These are phyloP conservation scores for Rutstroemia sp. DNA, from an alignment of 2,329 filamentous ascomycete genomes.

Conservation along the genomic window DNA sequence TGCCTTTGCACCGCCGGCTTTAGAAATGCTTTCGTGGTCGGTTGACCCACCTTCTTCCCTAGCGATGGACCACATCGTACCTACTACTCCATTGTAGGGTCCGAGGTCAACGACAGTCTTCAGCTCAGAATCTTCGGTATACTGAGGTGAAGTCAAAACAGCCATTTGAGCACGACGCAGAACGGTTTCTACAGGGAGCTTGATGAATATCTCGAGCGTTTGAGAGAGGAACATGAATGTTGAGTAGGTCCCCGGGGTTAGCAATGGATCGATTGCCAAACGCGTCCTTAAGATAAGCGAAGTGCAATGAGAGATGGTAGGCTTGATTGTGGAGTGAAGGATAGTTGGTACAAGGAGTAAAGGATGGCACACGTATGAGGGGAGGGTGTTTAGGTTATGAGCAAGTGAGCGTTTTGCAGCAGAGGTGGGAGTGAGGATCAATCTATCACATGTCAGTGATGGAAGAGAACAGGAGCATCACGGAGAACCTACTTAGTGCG, in stretches of 20 bases:
- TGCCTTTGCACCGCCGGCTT: background rate
- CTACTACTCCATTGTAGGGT: constrained; percentile 76
- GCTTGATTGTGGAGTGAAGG: constrained; percentile 77
- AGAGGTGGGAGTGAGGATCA: constrained; percentile 78
- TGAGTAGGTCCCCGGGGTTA: constrained; percentile 75
- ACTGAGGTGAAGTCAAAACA: constrained; percentile 41
- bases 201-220: constrained; percentile 72
- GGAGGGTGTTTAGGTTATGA: constrained; percentile 63
- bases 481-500: constrained; percentile 53
- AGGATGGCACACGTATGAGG: constrained; percentile 66
- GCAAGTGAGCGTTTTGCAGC: constrained; percentile 72
- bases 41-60: constrained; percentile 70
- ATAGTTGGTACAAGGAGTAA: constrained; percentile 75
- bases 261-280: constrained; percentile 72
- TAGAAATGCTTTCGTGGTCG: background rate
- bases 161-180: constrained; percentile 80
- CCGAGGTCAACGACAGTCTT: constrained; percentile 72
- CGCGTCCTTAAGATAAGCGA: constrained; percentile 82
- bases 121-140: constrained; percentile 21
- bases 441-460: constrained; percentile 39
- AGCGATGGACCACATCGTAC: constrained; percentile 83
- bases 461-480: background rate
- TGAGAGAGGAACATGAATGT: constrained; percentile 76
- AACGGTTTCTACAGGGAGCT: constrained; percentile 86
- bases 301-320: constrained; percentile 71